phyloP scores from a whole-genome alignment of 176 grass and related monocot genomes.

The Oryza rufipogon region DNA sequence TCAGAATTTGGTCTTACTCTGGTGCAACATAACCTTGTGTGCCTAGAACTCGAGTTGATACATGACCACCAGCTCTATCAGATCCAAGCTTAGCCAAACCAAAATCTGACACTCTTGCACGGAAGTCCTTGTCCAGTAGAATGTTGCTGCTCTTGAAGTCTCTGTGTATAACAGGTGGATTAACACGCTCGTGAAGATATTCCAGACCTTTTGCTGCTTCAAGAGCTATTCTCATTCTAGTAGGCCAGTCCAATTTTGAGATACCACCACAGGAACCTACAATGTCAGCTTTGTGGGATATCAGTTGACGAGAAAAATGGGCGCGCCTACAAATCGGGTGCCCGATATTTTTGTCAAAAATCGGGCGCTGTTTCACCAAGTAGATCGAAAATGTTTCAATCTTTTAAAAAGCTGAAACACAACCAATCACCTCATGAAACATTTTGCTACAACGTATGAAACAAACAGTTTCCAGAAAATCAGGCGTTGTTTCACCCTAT shows the following conservation, averaged over 20 bases:
- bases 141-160: conserved; percentile 99
- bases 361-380: too few relatives aligned
- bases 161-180: conserved; percentile 87
- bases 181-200: conserved; percentile 92
- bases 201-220: conserved; percentile 97
- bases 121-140: conserved; percentile 84
- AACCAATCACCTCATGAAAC: too few relatives aligned
- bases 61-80: conserved; percentile 93
- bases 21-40: conserved; percentile 99
- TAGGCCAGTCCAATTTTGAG: conserved; percentile 91
- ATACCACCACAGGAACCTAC: conserved; percentile 71
- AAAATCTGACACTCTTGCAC: conserved; percentile 95
- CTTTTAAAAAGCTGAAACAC: too few relatives aligned
- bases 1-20: conserved; percentile 62
- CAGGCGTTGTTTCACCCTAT: too few relatives aligned
- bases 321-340: too few relatives aligned
- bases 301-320: conserved; percentile 11
- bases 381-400: too few relatives aligned
- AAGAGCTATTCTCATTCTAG: conserved; percentile 93
- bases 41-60: conserved; percentile 92
- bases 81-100: conserved; percentile 97
- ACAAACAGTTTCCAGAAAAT: too few relatives aligned
- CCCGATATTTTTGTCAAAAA: too few relatives aligned
- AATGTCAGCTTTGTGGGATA: conserved; percentile 10
- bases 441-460: too few relatives aligned